A percentile compares a stretch with the other conserved stretches of the same genome.
phyloP scores from a whole-genome alignment of 805 yeast genomes.

The Metschnikowia lachancei region DNA sequence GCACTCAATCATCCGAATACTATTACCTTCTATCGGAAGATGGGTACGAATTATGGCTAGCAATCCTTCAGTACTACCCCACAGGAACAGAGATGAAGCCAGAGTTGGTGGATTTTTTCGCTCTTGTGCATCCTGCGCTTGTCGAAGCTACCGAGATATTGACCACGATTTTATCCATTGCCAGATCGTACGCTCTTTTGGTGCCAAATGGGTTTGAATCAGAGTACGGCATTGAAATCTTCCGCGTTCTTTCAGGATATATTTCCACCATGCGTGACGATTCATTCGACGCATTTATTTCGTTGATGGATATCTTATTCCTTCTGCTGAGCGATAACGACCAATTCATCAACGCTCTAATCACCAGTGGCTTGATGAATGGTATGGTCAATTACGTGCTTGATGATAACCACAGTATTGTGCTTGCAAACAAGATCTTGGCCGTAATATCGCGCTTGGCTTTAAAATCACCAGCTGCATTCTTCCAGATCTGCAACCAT shows the following conservation, averaged over 20 bases:
- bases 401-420: constrained; percentile 44
- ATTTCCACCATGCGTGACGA: constrained; percentile 68
- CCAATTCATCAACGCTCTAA: constrained; percentile 28
- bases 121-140: constrained; percentile 55
- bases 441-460: constrained; percentile 39
- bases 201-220: constrained; percentile 40
- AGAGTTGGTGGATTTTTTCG: constrained; percentile 46
- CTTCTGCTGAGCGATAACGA: constrained; percentile 29
- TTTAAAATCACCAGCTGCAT: constrained; percentile 33
- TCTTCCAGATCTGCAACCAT: constrained; percentile 33
- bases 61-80: constrained; percentile 63
- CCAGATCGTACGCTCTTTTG: constrained; percentile 59
- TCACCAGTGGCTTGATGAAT: constrained; percentile 46
- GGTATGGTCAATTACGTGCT: constrained; percentile 41
- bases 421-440: constrained; percentile 36
- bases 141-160: constrained; percentile 71
- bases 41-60: constrained; percentile 82
- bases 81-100: constrained; percentile 27
- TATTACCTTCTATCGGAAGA: constrained; percentile 73
- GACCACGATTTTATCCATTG: constrained; percentile 58
- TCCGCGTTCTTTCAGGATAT: constrained; percentile 52
- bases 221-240: constrained; percentile 39
- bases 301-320: constrained; percentile 51
- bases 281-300: constrained; percentile 53
- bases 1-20: constrained; percentile 40